phyloP scores from a whole-genome alignment of 495 filamentous ascomycete genomes.

The Trichoderma gamsii region DNA sequence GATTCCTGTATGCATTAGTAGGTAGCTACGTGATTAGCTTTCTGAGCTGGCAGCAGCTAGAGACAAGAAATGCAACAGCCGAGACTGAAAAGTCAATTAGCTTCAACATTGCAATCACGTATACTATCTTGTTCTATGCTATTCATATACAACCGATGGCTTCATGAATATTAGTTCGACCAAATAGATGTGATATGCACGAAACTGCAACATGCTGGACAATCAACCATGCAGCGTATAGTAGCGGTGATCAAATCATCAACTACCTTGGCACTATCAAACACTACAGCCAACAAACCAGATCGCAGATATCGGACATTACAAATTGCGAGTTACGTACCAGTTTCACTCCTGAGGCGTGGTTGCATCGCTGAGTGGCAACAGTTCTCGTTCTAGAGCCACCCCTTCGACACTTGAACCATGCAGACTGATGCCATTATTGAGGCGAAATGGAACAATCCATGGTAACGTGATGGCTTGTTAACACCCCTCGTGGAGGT shows the following conservation, averaged over 20 bases:
- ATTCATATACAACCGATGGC: background rate
- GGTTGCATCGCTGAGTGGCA: background rate
- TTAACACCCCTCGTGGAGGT: background rate
- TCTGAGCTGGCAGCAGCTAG: background rate
- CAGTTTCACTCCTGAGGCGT: background rate
- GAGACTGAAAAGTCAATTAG: background rate
- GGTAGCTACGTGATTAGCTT: background rate
- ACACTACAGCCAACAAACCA: background rate
- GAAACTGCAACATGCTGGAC: too few relatives aligned
- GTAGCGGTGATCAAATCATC: background rate
- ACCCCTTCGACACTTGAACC: background rate
- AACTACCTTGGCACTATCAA: background rate
- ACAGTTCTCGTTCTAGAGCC: background rate
- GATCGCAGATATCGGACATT: background rate
- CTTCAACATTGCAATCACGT: background rate
- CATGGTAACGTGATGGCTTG: background rate
- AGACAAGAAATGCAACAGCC: background rate
- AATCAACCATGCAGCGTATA: background rate
- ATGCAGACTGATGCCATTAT: background rate
- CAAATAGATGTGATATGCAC: too few relatives aligned
- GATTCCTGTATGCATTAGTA: background rate
- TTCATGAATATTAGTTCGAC: background rate
- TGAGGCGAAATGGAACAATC: background rate
- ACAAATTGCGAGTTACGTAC: background rate
- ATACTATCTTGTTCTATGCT: background rate